These are phyloP conservation scores for Penstemon newberryi DNA, from an alignment of 257 asterid species.

Conservation along the genomic window DNA sequence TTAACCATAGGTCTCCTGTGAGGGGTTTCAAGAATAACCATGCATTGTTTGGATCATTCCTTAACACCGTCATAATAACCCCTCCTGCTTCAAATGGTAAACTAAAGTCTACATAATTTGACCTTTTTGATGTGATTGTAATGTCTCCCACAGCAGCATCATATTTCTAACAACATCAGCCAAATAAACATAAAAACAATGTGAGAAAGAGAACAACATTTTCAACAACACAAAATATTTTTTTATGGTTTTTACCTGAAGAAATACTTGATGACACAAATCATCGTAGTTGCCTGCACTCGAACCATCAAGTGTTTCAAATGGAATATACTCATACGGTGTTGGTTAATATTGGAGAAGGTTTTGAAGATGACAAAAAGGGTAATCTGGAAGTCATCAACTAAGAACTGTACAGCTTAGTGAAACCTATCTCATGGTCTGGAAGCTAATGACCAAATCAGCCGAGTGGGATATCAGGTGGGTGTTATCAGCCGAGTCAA, in stretches of 20 bases:
- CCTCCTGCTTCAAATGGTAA: slow-evolving; percentile 35
- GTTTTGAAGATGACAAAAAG: too few species aligned
- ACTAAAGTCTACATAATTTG: slow-evolving; percentile 34
- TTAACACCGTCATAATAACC: slow-evolving; percentile 23
- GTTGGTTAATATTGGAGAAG: too few species aligned
- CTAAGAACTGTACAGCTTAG: too few species aligned
- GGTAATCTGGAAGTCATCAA: too few species aligned
- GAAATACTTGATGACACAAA: slow-evolving; percentile 19
- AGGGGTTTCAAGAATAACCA: slow-evolving; percentile 41
- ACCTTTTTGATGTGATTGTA: slow-evolving; percentile 30
- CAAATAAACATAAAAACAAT: background rate
- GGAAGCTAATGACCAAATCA: too few species aligned
- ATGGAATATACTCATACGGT: slow-evolving; percentile 34
- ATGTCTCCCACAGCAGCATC: slow-evolving; percentile 39
- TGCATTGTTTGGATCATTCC: slow-evolving; percentile 4
- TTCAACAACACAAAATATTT: background rate
- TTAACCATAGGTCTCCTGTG: slow-evolving; percentile 32
- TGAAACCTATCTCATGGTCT: too few species aligned
- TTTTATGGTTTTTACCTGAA: background rate
- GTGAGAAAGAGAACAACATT: background rate
- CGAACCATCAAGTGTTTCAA: slow-evolving; percentile 14
- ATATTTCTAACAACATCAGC: slow-evolving; percentile 11
- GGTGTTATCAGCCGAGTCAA: too few species aligned
- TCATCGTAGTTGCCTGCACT: slow-evolving; percentile 17
- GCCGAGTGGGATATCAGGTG: too few species aligned